Evolutionary conservation across 2,329 filamentous ascomycete genomes (phyloP).

Genomic region (Pezicula rhizophila): DNA sequence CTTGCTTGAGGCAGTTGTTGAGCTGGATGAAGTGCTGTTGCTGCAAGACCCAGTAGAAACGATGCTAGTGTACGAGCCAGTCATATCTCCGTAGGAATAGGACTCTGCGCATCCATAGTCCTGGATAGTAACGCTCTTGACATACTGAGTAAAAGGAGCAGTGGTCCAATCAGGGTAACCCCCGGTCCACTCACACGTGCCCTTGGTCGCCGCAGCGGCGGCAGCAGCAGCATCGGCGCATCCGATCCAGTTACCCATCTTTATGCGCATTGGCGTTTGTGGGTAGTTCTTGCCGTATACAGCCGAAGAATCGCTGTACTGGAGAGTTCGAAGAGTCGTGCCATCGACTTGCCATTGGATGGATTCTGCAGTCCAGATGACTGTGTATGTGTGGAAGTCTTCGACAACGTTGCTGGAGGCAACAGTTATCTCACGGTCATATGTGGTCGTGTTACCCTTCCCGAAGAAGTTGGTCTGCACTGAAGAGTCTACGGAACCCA

Average conservation of each 20-base stretch:
- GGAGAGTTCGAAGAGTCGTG: slow-evolving; percentile 38
- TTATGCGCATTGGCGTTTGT: slow-evolving; percentile 63
- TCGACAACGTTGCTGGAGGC: slow-evolving; percentile 24
- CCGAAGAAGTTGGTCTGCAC: slow-evolving; percentile 48
- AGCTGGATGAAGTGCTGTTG: slow-evolving; percentile 7
- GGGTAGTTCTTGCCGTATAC: slow-evolving; percentile 52
- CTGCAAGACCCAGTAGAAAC: slow-evolving; percentile 25
- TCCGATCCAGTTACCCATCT: slow-evolving; percentile 51
- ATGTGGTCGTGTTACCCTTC: slow-evolving; percentile 46
- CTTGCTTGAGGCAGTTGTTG: not conserved
- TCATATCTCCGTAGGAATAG: slow-evolving; percentile 44
- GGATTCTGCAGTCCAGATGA: slow-evolving; percentile 58
- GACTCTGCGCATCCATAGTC: slow-evolving; percentile 43
- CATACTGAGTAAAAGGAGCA: slow-evolving; percentile 45
- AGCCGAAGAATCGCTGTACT: slow-evolving; percentile 38
- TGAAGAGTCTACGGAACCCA: slow-evolving; percentile 25
- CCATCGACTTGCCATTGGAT: slow-evolving; percentile 56
- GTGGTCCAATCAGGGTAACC: slow-evolving; percentile 42
- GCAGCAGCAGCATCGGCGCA: slow-evolving; percentile 25
- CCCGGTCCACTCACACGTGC: slow-evolving; percentile 63
- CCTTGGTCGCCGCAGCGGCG: slow-evolving; percentile 39
- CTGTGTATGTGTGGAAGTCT: slow-evolving; percentile 55
- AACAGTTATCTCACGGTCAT: slow-evolving; percentile 37
- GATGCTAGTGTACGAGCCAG: slow-evolving; percentile 42
- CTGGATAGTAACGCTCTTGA: slow-evolving; percentile 42